Base-by-base conservation (phyloP, 805 yeast species). In the Hanseniaspora mollemarum region DNA sequence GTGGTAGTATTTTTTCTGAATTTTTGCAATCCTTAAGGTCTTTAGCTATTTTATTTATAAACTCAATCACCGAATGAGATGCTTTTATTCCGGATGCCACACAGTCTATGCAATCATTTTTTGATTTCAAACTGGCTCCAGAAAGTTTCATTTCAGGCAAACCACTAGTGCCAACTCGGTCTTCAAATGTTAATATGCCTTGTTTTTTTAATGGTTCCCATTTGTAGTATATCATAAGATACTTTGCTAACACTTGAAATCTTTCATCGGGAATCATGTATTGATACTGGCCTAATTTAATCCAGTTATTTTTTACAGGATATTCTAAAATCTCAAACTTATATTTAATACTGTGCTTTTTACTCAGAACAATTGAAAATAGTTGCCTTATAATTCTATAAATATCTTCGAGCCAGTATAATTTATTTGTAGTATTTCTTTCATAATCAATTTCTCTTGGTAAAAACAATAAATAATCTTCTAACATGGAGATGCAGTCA, bases 381-480 rank as follows among this genome's bases (percentile, higher is more conserved):
- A 48, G 18, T 25, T 18, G 32, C 24, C 31, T 48, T 4, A 48
- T 16, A 8, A 48, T 5, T 33, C 51, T 48, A 25, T 40, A 25
- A 19, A 48, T 24, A 39, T 48, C 51, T 25, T 40, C 39, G 4
- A 48, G 22, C 29, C 37, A 48, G 10, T 32, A 40, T 0, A n/a
- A 1, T 12, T 48, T 31, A 13, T 19, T 13, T 13, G 22, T 18
- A 6, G 13, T 9, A 8, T 13, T 16, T 13, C 39, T 24, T 18
- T 48, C 45, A 33, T 12, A 40, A 15, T 48, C 51, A 12, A 32
- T 13, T 25, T 31, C 22, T 22, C 22, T 6, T 21, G 51, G 51
- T 13, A 48, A 18, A 40, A 48, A 48, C 13, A 19, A n/a, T 8
- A 48, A 25, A 41, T 48, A 48, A n/a, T 32, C 16, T 22, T 26